A percentile compares a stretch with the other conserved stretches of the same genome.
These are phyloP conservation scores for Podaxis carcinomalis DNA, from an alignment of 768 basidiomycete species.

Conservation along the genomic window DNA sequence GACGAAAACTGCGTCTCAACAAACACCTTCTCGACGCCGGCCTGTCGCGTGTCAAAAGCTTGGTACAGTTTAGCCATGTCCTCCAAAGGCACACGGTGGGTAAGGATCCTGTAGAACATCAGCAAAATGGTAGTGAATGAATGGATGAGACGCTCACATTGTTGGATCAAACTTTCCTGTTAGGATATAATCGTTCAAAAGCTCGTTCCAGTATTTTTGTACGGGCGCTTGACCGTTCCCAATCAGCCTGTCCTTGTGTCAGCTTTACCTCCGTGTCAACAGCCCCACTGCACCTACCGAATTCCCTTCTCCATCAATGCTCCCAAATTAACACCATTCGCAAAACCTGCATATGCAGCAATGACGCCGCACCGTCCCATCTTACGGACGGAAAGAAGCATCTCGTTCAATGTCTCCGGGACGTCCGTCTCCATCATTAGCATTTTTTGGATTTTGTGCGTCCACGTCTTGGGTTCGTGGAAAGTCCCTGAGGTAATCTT, in stretches of 20 bases:
- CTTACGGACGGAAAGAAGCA: slow-evolving; percentile 46
- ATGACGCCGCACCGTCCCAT: slow-evolving; percentile 60
- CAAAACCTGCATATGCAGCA: slow-evolving; percentile 63
- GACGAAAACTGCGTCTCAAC: slow-evolving; percentile 60
- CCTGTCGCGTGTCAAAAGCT: slow-evolving; percentile 53
- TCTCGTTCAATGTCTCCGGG: slow-evolving; percentile 54
- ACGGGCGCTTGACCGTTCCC: slow-evolving; percentile 77
- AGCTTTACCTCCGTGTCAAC: neutral
- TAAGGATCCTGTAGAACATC: slow-evolving; percentile 35
- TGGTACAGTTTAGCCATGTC: slow-evolving; percentile 62
- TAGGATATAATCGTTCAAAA: slow-evolving; percentile 59
- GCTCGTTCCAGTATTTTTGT: slow-evolving; percentile 69
- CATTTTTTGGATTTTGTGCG: slow-evolving; percentile 65
- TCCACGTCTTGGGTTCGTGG: slow-evolving; percentile 63
- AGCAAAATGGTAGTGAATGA: neutral
- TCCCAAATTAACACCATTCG: slow-evolving; percentile 67
- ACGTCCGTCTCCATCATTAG: slow-evolving; percentile 76
- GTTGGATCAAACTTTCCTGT: slow-evolving; percentile 63
- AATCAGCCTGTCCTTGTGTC: slow-evolving; percentile 35
- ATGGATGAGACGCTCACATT: slow-evolving; percentile 34
- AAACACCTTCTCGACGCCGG: slow-evolving; percentile 68
- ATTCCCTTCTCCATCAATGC: slow-evolving; percentile 78
- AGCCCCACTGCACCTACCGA: slow-evolving; percentile 24
- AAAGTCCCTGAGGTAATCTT: slow-evolving; percentile 40
- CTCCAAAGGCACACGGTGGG: slow-evolving; percentile 59